These are phyloP conservation scores for Cunninghamia lanceolata DNA, from an alignment of 75 land plant species.

Conservation along the genomic window DNA sequence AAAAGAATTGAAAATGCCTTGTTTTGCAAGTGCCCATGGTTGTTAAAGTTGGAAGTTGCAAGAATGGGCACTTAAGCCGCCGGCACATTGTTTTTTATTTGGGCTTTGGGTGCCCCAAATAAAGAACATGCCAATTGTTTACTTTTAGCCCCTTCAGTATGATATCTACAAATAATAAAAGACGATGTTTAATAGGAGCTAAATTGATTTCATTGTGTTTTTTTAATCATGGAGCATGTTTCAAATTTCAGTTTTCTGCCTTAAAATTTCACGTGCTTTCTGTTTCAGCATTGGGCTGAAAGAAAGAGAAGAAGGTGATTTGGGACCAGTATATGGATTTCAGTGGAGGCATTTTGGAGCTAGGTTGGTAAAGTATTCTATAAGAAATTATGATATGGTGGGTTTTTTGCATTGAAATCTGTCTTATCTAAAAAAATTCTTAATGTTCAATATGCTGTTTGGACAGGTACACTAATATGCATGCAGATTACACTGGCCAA, in stretches of 20 bases:
- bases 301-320: constrained; percentile 90
- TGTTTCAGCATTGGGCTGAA: constrained; percentile 67
- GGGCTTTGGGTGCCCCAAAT: no score
- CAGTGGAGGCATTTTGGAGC: constrained; percentile 99
- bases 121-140: no score
- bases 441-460: background rate
- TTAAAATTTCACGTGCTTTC: background rate
- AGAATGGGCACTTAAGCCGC: background rate
- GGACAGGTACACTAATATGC: constrained; percentile 84
- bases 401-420: background rate
- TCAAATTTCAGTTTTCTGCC: background rate
- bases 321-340: constrained; percentile 98
- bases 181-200: background rate
- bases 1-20: background rate
- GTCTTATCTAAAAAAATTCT: background rate
- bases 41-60: background rate
- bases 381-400: background rate
- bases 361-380: constrained; percentile 35
- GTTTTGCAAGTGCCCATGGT: background rate
- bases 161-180: background rate
- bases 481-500: constrained; percentile 94
- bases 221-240: background rate
- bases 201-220: background rate
- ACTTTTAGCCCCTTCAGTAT: no score
- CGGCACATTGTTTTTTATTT: no score